Conservation (phyloP, 176 grass and related monocot genomes). For the barley (Hordeum vulgare) region MorexV3_pseudomolecules_assembly NC_058520.1:368726142-368726641, state of each 20-base stretch:
- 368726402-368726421: slow-evolving; percentile 17
- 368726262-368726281: not conserved
- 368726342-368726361: slow-evolving; percentile 78
- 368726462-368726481: not conserved
- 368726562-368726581: not conserved
- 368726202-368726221: slow-evolving; percentile 89
- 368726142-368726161: slow-evolving; percentile 68
- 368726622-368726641: not conserved
- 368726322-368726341: slow-evolving; percentile 82
- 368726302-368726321: slow-evolving; percentile 76
- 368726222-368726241: slow-evolving; percentile 77
- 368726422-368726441: not conserved
- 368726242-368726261: slow-evolving; percentile 17
- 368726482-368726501: not conserved
- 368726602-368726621: not conserved
- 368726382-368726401: slow-evolving; percentile 66
- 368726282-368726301: not conserved
- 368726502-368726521: not conserved
- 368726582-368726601: not conserved
- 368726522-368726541: not conserved
- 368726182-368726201: slow-evolving; percentile 83
- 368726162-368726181: slow-evolving; percentile 65
- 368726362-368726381: slow-evolving; percentile 86
- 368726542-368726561: not conserved
- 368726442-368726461: not conserved